Conservation (phyloP, 768 basidiomycete genomes). For the Hygrocybe punicea region DNA sequence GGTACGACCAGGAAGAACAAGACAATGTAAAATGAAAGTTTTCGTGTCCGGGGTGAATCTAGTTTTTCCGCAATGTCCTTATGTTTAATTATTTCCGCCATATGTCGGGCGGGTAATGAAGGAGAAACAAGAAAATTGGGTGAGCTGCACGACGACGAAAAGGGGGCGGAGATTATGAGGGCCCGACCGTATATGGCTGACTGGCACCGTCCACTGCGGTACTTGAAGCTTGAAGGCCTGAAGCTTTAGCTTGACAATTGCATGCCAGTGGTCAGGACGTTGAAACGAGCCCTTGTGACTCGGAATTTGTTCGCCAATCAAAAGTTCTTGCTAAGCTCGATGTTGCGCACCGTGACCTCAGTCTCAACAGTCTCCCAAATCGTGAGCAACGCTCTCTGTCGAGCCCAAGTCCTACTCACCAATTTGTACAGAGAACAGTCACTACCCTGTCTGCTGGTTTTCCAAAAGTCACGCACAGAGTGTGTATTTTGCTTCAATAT, state of each 20-base stretch:
- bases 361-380: constrained; percentile 47
- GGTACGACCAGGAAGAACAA: constrained; percentile 57
- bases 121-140: no score
- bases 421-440: constrained; percentile 53
- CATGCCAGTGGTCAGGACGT: no score
- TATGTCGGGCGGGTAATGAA: no score
- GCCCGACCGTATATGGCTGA: no score
- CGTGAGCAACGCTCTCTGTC: constrained; percentile 37
- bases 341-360: constrained; percentile 66
- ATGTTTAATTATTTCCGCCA: no score
- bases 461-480: constrained; percentile 69
- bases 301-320: no score
- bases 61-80: constrained; percentile 41
- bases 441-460: constrained; percentile 78
- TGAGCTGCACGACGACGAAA: no score
- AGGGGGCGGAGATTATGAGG: no score
- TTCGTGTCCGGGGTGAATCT: constrained; percentile 36
- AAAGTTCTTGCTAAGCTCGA: constrained; percentile 24
- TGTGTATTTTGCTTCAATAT: constrained; percentile 27
- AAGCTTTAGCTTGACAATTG: no score
- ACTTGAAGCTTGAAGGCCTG: no score
- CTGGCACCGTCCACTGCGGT: no score
- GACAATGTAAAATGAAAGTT: constrained; percentile 56
- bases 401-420: not conserved
- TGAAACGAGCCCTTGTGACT: no score